Evolutionary conservation across 148 eudicot genomes (phyloP), one percentile per base, ranked within the genome.

Genomic region (Diospyros kaki): DNA sequence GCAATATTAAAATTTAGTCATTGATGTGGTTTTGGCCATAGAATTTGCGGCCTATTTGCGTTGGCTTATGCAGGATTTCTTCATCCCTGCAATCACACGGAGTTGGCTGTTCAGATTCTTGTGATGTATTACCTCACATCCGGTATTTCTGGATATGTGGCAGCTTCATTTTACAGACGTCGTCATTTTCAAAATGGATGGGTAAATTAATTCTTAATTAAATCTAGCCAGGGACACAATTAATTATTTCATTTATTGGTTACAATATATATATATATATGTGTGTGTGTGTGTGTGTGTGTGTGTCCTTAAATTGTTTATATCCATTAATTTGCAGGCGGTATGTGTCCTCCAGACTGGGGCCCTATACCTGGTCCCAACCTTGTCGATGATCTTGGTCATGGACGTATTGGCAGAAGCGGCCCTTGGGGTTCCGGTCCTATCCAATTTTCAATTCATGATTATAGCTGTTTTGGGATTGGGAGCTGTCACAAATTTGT

Each of bases 281-380:
- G n/a, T n/a, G n/a, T n/a, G n/a, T n/a, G n/a, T n/a, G n/a, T n/a
- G n/a, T n/a, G n/a, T n/a, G n/a, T 28, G 28, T 28, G 28, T 28
- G 28, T 28, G 28, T 28, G 28, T 28, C 28, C 28, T 28, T 28
- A 28, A 28, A 28, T 28, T 28, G 28, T 28, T 28, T 28, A 28
- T 28, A 28, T 28, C 28, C 28, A 28, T 28, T 28, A 28, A 28
- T 28, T 14, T 62, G 65, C 43, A 62, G 65, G 10, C 3, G 28
- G 65, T 28, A 62, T 62, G 65, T 9, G 43, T 62, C 39, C 39
- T 3, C 65, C 65, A 62, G 43, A 62, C 44, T 62, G 65, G 65
- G 38, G 5, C 17, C 28, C 62, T 62, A 11, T 62, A 62, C 44
- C 14, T 62, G 6, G 11, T 28, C 65, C 65, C 44, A 62, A 13